A percentile compares a stretch with the other conserved stretches of the same genome.
Evolutionary conservation across 2,329 filamentous ascomycete species (phyloP).

Genomic region (Colletotrichum agaves): DNA sequence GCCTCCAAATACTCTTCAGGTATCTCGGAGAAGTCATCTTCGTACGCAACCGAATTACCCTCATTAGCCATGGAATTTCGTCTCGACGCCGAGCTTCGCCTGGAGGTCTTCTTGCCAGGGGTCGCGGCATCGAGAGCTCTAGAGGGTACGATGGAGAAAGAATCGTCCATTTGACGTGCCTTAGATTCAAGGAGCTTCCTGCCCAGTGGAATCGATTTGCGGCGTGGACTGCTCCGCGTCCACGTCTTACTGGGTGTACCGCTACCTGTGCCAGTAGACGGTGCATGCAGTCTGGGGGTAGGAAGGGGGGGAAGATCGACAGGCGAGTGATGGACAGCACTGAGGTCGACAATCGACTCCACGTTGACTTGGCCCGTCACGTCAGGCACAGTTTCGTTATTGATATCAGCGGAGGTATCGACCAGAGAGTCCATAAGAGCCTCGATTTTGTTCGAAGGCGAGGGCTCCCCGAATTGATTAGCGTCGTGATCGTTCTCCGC

Average conservation of each 20-base stretch:
- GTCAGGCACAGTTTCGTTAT: conserved; percentile 1
- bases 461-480: not conserved
- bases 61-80: conserved; percentile 38
- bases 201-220: conserved; percentile 46
- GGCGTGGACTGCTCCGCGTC: conserved; percentile 50
- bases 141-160: conserved; percentile 50
- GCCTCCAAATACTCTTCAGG: conserved; percentile 61
- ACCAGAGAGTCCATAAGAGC: not conserved
- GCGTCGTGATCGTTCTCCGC: not conserved
- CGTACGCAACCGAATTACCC: conserved; percentile 53
- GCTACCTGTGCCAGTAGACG: not conserved
- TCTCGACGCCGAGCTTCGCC: conserved; percentile 15
- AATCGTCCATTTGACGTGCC: conserved; percentile 45
- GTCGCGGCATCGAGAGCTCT: conserved; percentile 47
- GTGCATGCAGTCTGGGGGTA: not conserved
- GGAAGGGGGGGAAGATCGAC: conserved; percentile 23
- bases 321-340: conserved; percentile 4
- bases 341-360: conserved; percentile 11
- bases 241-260: conserved; percentile 36
- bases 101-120: conserved; percentile 38
- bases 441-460: not conserved
- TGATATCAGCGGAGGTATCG: not conserved
- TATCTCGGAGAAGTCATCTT: conserved; percentile 69
- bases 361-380: conserved; percentile 1
- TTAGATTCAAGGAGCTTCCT: conserved; percentile 48